These are phyloP conservation scores for Solanum commersonii DNA, from an alignment of 257 asterid species.

Conservation along the genomic window DNA sequence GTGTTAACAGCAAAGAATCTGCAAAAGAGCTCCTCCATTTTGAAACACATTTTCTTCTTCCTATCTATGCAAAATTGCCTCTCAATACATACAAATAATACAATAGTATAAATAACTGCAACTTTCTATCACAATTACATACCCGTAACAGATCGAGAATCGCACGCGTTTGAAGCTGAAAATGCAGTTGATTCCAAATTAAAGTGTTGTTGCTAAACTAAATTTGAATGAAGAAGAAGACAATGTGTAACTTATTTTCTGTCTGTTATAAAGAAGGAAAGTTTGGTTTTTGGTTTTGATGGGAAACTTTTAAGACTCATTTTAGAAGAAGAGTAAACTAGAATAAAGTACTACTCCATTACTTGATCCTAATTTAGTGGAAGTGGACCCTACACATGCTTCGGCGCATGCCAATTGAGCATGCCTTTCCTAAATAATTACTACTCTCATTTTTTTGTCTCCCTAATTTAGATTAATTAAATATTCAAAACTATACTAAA, in stretches of 20 bases:
- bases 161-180: not conserved
- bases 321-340: not conserved
- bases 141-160: not conserved
- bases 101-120: not conserved
- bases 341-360: not conserved
- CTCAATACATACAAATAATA: not conserved
- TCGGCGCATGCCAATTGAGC: not conserved
- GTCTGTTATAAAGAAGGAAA: not conserved
- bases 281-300: not conserved
- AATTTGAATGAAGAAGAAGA: not conserved
- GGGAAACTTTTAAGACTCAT: not conserved
- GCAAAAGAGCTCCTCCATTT: not conserved
- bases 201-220: not conserved
- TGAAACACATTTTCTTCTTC: not conserved
- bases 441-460: not conserved
- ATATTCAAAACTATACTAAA: not conserved
- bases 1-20: not conserved
- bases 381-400: not conserved
- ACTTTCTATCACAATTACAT: not conserved
- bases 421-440: not conserved
- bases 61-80: not conserved
- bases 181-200: not conserved
- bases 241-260: not conserved
- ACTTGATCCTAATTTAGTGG: not conserved
- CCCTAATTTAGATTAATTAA: not conserved